phyloP scores from a whole-genome alignment of 805 yeast species.

The Maudiozyma serrabonitensis region DNA sequence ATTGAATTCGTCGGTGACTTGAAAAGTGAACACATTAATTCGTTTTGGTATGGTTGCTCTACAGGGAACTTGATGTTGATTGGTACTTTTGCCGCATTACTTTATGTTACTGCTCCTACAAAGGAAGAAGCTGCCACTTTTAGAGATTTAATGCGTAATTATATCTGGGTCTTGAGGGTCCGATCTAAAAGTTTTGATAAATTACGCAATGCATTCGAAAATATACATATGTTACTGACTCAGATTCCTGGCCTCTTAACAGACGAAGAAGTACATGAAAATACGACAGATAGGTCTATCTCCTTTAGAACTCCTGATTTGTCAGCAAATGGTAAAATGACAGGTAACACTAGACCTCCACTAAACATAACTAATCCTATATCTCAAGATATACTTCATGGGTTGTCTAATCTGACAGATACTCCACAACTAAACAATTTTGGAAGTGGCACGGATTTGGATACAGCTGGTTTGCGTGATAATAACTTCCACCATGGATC shows the following conservation, averaged over 20 bases:
- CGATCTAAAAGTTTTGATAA: slow-evolving; percentile 71
- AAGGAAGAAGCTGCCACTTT: slow-evolving; percentile 56
- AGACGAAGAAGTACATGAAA: slow-evolving; percentile 14
- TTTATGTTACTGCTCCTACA: slow-evolving; percentile 56
- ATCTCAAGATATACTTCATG: neutral
- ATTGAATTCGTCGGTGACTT: slow-evolving; percentile 67
- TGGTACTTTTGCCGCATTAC: slow-evolving; percentile 78
- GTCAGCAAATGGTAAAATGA: neutral
- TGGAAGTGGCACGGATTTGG: neutral
- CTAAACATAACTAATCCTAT: neutral
- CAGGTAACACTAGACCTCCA: neutral
- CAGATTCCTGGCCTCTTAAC: slow-evolving; percentile 61
- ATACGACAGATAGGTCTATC: neutral
- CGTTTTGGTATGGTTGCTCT: slow-evolving; percentile 85
- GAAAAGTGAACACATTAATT: slow-evolving; percentile 72
- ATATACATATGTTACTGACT: slow-evolving; percentile 59
- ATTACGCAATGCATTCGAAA: slow-evolving; percentile 61
- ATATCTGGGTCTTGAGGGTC: slow-evolving; percentile 65
- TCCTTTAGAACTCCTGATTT: neutral
- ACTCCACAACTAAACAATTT: neutral
- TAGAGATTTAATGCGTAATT: slow-evolving; percentile 61
- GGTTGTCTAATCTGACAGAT: neutral
- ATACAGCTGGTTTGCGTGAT: neutral
- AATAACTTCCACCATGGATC: neutral
- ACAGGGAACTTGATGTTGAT: slow-evolving; percentile 70